These are phyloP conservation scores for Iris macrosiphon DNA, from an alignment of 106 monocot genomes.

Conservation along the genomic window DNA sequence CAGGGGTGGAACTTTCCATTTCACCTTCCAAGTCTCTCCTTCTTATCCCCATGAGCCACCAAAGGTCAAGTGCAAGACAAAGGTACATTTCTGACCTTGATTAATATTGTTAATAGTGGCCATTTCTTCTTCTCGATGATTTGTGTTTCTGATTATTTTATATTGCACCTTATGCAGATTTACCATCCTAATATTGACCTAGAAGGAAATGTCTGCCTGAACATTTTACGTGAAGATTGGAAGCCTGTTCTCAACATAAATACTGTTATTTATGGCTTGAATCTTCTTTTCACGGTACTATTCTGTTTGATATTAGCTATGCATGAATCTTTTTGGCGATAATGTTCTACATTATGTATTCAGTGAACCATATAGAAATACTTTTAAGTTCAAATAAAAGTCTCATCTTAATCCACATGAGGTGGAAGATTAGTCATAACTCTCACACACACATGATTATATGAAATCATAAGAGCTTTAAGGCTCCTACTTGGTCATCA, in stretches of 20 bases:
- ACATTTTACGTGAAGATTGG: slow-evolving; percentile 97
- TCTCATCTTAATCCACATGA: no score
- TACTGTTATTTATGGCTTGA: slow-evolving; percentile 86
- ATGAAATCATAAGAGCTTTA: no score
- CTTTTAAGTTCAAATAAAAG: no score
- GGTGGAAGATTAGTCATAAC: no score
- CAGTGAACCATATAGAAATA: no score
- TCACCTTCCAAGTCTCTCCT: slow-evolving; percentile 77
- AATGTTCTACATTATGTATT: no score
- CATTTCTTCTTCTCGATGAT: neutral
- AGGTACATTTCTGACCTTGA: slow-evolving; percentile 32
- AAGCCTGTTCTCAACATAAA: slow-evolving; percentile 96
- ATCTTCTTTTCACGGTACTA: slow-evolving; percentile 80
- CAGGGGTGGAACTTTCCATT: slow-evolving; percentile 70
- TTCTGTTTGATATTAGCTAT: neutral
- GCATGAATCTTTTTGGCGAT: no score
- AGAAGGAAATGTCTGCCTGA: slow-evolving; percentile 98
- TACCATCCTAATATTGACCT: slow-evolving; percentile 97
- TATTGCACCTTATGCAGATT: slow-evolving; percentile 40
- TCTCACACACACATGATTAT: no score
- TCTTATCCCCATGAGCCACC: slow-evolving; percentile 92
- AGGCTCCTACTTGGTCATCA: no score
- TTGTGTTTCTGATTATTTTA: neutral
- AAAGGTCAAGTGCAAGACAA: slow-evolving; percentile 97
- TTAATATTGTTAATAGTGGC: neutral